Evolutionary conservation across 208 protist genomes (phyloP), one percentile per base, ranked within the genome.

Genomic region (Crithidia brevicula): DNA sequence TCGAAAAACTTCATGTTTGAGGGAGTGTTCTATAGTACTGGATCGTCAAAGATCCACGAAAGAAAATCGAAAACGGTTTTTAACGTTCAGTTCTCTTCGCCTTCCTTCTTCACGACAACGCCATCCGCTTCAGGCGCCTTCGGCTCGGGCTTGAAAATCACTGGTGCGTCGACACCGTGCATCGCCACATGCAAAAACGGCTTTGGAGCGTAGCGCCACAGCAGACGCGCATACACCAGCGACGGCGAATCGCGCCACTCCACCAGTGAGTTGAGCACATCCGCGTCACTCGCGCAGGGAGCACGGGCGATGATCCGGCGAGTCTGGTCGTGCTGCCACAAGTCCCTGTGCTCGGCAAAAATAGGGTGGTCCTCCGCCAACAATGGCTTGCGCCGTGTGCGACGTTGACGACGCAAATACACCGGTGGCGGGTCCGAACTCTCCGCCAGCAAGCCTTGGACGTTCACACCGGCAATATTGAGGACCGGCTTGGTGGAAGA

Each of bases 131-230:
- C 36, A 13, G 3, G 6, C 43, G 38, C 4, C 38, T 30, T 49
- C 18, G 52, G 22, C 54, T 69, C 70, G 5, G 16, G n/a, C 53
- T 67, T 64, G 16, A 43, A 31, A 11, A 9, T 8, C 6, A 25
- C 34, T 38, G 36, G 2, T 5, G 45, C 15, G 6, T 40, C 45
- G 4, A 68, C 23, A 23, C 59, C 61, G 22, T 38, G 42, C 54
- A 69, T 76, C 15, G 70, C 62, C 15, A 53, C 25, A 0, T 38
- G 46, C 28, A 95, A 33, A 40, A 89, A 81, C 13, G 77, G 79
- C 15, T 81, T 56, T 3, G 85, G 85, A 4, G 82, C 65, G 72
- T 89, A 91, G 34, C 83, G 85, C 88, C 90, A 96, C 54, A 96
- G 53, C 23, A 93, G 74, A 7, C 76, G 53, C n/a, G 90, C 84